phyloP scores from a whole-genome alignment of 2,329 filamentous ascomycete species.

The Thielaviopsis punctulata region DNA sequence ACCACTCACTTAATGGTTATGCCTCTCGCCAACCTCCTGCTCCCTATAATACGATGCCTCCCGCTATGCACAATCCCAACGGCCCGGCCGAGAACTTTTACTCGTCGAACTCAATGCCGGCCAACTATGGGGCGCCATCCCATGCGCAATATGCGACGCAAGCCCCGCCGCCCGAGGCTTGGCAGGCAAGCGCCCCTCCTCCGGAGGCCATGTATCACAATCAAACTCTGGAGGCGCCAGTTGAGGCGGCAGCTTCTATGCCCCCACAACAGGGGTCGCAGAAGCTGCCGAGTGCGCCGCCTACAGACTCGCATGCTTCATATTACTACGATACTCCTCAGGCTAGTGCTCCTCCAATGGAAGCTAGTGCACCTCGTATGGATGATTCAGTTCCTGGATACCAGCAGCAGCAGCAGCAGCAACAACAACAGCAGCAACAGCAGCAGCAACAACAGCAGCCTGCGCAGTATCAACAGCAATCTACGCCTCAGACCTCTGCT shows the following conservation, averaged over 20 bases:
- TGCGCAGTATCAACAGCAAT: constrained; percentile 16
- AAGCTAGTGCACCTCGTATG: constrained; percentile 18
- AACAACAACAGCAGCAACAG: too few species aligned
- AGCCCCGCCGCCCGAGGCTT: not conserved
- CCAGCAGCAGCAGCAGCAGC: too few species aligned
- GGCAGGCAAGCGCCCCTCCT: constrained; percentile 9
- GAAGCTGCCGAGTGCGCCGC: constrained; percentile 15
- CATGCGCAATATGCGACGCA: not conserved
- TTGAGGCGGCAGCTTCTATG: constrained; percentile 14
- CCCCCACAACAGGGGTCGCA: not conserved
- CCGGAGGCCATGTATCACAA: constrained; percentile 20
- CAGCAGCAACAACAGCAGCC: constrained; percentile 18
- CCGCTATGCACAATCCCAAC: constrained; percentile 29
- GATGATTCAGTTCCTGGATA: constrained; percentile 34
- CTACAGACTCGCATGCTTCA: constrained; percentile 34
- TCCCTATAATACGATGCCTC: constrained; percentile 52
- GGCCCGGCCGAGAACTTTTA: constrained; percentile 67
- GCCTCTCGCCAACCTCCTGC: constrained; percentile 37
- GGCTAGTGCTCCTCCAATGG: constrained; percentile 13
- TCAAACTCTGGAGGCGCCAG: constrained; percentile 19
- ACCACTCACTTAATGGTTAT: constrained; percentile 47
- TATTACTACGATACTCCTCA: constrained; percentile 36
- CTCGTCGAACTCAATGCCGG: constrained; percentile 28
- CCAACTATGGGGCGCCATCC: not conserved
- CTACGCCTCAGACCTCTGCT: not conserved